Percentiles rank a stretch among this genome's conserved stretches.
Evolutionary conservation across 345 rosid species (phyloP).

Genomic region (Capsella bursapastoris): DNA sequence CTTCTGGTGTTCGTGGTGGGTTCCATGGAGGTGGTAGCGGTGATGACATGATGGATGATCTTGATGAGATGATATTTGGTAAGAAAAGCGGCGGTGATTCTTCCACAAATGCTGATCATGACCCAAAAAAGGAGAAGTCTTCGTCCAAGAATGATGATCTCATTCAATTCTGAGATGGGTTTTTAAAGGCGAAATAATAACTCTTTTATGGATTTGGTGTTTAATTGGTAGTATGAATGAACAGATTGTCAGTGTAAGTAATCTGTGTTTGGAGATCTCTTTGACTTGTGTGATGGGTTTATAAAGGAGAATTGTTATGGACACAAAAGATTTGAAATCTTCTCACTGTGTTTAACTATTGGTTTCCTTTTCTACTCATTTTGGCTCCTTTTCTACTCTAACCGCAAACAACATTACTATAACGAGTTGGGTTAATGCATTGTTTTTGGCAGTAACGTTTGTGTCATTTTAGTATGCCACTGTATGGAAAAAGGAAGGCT

Average conservation of each 20-base stretch:
- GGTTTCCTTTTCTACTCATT: neutral
- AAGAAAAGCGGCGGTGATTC: conserved; percentile 74
- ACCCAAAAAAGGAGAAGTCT: conserved; percentile 66
- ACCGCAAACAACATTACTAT: neutral
- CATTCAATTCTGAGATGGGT: conserved; percentile 60
- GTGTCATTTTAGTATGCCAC: no score
- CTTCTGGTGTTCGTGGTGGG: conserved; percentile 64
- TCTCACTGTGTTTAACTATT: neutral
- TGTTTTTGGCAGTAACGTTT: no score
- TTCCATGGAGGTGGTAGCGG: conserved; percentile 57
- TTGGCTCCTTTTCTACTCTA: neutral
- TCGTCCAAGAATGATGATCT: conserved; percentile 81
- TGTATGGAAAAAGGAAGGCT: no score
- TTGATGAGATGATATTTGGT: conserved; percentile 98
- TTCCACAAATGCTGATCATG: conserved; percentile 42
- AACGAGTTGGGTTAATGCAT: no score
- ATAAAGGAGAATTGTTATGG: conserved; percentile 24
- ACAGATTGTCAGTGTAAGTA: conserved; percentile 33
- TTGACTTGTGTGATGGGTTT: conserved; percentile 30
- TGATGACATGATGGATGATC: conserved; percentile 98
- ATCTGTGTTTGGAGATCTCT: conserved; percentile 39
- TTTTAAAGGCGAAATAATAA: neutral
- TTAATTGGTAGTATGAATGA: conserved; percentile 26
- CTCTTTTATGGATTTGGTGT: conserved; percentile 27
- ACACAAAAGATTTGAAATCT: conserved; percentile 3